Evolutionary conservation across 176 grass and related monocot species (phyloP).

Genomic region (Eremochloa ophiuroides): DNA sequence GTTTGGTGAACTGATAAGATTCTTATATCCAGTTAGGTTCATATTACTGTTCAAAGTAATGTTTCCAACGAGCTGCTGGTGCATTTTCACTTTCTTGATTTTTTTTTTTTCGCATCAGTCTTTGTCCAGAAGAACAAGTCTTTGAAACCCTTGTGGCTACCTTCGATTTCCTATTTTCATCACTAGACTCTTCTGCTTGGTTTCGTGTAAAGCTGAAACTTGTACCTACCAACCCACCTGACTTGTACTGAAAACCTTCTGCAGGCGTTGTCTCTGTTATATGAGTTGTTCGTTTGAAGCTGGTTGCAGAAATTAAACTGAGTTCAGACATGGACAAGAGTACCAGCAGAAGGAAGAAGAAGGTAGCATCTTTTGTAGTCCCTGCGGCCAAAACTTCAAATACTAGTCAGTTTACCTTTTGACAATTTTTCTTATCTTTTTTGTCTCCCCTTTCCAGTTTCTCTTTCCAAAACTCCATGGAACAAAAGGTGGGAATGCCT

Average conservation of each 20-base stretch:
- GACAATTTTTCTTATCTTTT: background rate
- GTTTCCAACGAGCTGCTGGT: constrained; percentile 9
- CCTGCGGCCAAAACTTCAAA: background rate
- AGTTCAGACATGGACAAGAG: constrained; percentile 29
- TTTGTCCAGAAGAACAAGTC: constrained; percentile 16
- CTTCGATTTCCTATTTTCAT: background rate
- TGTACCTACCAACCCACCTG: background rate
- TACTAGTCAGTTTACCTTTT: background rate
- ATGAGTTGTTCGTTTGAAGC: background rate
- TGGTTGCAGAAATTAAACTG: background rate
- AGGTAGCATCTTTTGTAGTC: constrained; percentile 22
- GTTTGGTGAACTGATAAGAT: background rate
- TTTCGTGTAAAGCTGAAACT: constrained; percentile 10
- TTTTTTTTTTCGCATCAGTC: background rate
- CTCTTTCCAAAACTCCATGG: constrained; percentile 17
- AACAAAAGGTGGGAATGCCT: background rate
- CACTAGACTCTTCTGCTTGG: background rate
- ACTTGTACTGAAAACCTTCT: constrained; percentile 18
- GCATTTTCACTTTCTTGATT: constrained; percentile 9
- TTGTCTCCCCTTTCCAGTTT: constrained; percentile 4
- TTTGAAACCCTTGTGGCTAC: background rate
- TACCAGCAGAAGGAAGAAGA: constrained; percentile 37
- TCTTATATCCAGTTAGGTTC: constrained; percentile 26
- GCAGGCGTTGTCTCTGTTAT: background rate
- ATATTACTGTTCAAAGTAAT: constrained; percentile 4